Evolutionary conservation across 257 asterid genomes (phyloP), one percentile per base, ranked within the genome.

Genomic region (Petunia secreta): DNA sequence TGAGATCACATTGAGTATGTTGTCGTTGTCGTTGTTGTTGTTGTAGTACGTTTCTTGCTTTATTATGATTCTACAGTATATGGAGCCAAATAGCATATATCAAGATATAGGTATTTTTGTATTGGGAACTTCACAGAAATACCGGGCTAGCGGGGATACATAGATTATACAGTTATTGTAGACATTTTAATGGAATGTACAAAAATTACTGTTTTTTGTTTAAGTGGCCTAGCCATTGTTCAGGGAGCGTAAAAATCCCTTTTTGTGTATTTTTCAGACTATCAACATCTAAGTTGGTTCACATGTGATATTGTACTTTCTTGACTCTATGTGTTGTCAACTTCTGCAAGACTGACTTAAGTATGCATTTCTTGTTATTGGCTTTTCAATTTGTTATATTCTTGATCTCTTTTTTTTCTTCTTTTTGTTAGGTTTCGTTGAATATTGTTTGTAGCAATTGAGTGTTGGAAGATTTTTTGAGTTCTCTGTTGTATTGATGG

Each of bases 401-500:
- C 46, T 64, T 59, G 34, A 63, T 7, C 37, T 60, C 1, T 63
- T 78, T 78, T 52, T 16, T 13, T 67, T 78, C 38, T 39, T 63
- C 5, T 44, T 63, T 41, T 64, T 50, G 63, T 8, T 76, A 81
- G 80, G 80, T 25, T 62, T 43, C 16, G 75, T 52, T 40, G 69
- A 63, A 46, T 75, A 54, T 38, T 60, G 34, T 43, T 81, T 75
- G 48, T 81, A 16, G 62, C 14, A 41, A 52, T 65, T 79, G 75
- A 34, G 8, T 67, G 2, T 50, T 80, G 48, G 43, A 48, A 63
- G 37, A 48, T 67, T 11, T 25, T 11, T 74, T 58, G 8, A 14
- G 59, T 53, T 54, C 39, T 55, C 15, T 9, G 6, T 63, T 63
- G 80, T 53, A 41, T 67, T 1, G 54, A 83, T 83, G 85, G 85